phyloP scores from a whole-genome alignment of 2,329 filamentous ascomycete genomes.

The Diaporthe velutina region DNA sequence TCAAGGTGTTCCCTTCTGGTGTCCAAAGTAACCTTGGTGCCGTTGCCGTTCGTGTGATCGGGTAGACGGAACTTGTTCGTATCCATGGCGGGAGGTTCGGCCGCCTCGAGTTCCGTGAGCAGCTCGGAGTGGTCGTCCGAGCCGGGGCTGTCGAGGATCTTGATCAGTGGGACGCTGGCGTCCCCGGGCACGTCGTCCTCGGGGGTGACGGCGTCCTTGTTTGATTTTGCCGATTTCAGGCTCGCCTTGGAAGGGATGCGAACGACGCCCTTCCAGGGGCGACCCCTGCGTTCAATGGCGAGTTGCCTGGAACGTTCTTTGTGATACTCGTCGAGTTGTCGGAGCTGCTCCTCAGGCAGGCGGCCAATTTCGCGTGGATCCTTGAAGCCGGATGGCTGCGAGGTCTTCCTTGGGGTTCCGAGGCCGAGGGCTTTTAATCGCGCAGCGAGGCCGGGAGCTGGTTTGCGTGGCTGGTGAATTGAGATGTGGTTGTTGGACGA shows the following conservation, averaged over 20 bases:
- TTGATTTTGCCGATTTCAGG: slow-evolving; percentile 42
- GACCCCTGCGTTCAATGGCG: slow-evolving; percentile 74
- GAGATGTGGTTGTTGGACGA: slow-evolving; percentile 44
- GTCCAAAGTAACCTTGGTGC: slow-evolving; percentile 72
- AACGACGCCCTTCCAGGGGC: slow-evolving; percentile 78
- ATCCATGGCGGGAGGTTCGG: slow-evolving; percentile 72
- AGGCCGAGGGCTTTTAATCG: slow-evolving; percentile 76
- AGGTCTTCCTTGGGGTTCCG: slow-evolving; percentile 57
- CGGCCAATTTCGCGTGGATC: slow-evolving; percentile 72
- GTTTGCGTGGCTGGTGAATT: slow-evolving; percentile 62
- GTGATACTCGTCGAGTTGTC: slow-evolving; percentile 77
- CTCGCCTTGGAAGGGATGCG: slow-evolving; percentile 58
- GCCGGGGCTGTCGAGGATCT: slow-evolving; percentile 46
- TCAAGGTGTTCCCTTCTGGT: slow-evolving; percentile 71
- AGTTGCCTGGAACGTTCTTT: slow-evolving; percentile 65
- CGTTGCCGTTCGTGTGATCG: slow-evolving; percentile 77
- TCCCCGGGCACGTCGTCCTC: slow-evolving; percentile 38
- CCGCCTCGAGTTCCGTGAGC: slow-evolving; percentile 65
- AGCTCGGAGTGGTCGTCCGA: slow-evolving; percentile 50
- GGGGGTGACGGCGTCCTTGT: slow-evolving; percentile 35
- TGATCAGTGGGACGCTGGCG: slow-evolving; percentile 43
- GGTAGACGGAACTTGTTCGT: slow-evolving; percentile 81
- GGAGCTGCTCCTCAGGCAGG: slow-evolving; percentile 77
- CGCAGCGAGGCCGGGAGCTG: slow-evolving; percentile 74
- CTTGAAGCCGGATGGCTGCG: slow-evolving; percentile 50